Conservation (phyloP, 2,329 filamentous ascomycete genomes). For the Gliomastix tumulicola region DNA sequence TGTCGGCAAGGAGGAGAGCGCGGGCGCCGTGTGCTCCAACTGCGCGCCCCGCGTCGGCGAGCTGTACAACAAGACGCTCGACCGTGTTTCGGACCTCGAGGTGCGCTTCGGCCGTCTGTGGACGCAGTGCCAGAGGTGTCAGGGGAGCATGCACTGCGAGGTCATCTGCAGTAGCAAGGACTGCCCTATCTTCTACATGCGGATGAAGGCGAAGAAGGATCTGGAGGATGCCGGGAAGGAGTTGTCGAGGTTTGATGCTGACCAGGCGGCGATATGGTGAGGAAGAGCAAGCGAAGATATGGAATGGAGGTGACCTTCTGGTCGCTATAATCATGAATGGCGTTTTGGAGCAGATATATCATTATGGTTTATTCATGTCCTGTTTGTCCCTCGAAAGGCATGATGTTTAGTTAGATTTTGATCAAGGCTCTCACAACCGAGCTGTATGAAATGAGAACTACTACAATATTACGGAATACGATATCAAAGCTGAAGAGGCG, state of each 20-base stretch:
- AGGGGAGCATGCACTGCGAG: slow-evolving; percentile 96
- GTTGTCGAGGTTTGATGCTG: slow-evolving; percentile 79
- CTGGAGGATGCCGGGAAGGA: slow-evolving; percentile 93
- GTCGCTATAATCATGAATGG: slow-evolving; percentile 3
- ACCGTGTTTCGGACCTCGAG: slow-evolving; percentile 85
- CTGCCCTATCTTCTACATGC: slow-evolving; percentile 99
- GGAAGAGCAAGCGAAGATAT: too few species aligned
- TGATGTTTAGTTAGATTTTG: too few species aligned
- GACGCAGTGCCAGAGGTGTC: slow-evolving; percentile 97
- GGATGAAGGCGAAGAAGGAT: slow-evolving; percentile 99
- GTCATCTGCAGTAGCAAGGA: slow-evolving; percentile 96
- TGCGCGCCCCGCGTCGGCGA: slow-evolving; percentile 83
- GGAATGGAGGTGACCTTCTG: background rate
- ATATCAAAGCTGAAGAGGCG: too few species aligned
- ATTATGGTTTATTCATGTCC: background rate
- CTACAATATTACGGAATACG: too few species aligned
- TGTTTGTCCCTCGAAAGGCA: too few species aligned
- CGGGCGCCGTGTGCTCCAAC: slow-evolving; percentile 81
- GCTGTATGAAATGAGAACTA: too few species aligned
- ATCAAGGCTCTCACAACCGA: too few species aligned
- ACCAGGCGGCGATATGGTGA: slow-evolving; percentile 61
- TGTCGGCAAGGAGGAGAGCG: slow-evolving; percentile 67
- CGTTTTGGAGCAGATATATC: slow-evolving; percentile 7
- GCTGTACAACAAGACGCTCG: slow-evolving; percentile 85
- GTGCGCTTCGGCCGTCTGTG: slow-evolving; percentile 87